Evolutionary conservation across 2,329 filamentous ascomycete genomes (phyloP).

Genomic region (Aurifilum marmelostoma): DNA sequence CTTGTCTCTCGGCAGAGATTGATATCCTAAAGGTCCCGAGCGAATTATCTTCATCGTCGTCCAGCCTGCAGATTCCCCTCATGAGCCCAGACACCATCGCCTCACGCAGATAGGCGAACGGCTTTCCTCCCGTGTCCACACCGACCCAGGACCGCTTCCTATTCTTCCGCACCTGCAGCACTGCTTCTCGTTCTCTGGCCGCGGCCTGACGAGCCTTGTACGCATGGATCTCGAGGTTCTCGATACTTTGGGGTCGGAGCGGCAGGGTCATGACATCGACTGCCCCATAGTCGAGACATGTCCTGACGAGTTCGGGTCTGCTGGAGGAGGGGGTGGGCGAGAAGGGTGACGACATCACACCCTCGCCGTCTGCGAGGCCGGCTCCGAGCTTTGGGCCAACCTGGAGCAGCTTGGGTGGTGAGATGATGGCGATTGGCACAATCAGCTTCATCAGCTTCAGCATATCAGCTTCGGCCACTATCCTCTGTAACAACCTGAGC

Average conservation of each 20-base stretch:
- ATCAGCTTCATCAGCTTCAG: slow-evolving; percentile 60
- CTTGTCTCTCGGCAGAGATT: slow-evolving; percentile 67
- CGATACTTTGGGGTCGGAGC: slow-evolving; percentile 71
- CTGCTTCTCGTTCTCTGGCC: slow-evolving; percentile 70
- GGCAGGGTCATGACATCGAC: slow-evolving; percentile 84
- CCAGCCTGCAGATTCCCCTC: slow-evolving; percentile 80
- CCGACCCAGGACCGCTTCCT: slow-evolving; percentile 93
- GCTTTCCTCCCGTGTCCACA: slow-evolving; percentile 74
- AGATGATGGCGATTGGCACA: slow-evolving; percentile 58
- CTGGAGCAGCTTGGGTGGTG: slow-evolving; percentile 18
- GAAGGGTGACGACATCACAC: slow-evolving; percentile 1
- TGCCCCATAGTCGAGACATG: slow-evolving; percentile 83
- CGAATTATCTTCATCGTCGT: slow-evolving; percentile 58
- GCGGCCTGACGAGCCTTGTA: slow-evolving; percentile 82
- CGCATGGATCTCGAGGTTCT: slow-evolving; percentile 78
- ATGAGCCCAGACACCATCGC: slow-evolving; percentile 92
- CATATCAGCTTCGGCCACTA: slow-evolving; percentile 61
- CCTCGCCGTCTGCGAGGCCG: slow-evolving; percentile 8
- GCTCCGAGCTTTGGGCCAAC: slow-evolving; percentile 14
- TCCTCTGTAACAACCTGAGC: slow-evolving; percentile 56
- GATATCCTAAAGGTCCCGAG: slow-evolving; percentile 50
- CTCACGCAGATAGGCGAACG: slow-evolving; percentile 87
- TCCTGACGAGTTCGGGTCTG: slow-evolving; percentile 41
- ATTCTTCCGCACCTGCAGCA: slow-evolving; percentile 72
- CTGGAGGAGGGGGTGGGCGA: slow-evolving; percentile 10